phyloP scores from a whole-genome alignment of 495 filamentous ascomycete species.

The Talaromyces nanjingensis region DNA sequence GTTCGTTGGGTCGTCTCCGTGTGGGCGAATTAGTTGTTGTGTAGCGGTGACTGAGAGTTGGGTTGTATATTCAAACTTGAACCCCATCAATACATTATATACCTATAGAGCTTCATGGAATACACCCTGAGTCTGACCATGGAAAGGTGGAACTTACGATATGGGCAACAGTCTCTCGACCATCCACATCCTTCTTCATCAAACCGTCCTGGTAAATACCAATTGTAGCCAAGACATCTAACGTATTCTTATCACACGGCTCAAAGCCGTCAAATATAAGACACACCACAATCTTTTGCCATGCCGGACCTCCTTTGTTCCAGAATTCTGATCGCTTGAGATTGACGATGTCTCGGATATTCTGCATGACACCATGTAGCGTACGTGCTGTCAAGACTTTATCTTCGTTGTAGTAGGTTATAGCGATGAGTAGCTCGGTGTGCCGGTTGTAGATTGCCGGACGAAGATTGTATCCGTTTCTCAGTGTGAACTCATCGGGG shows the following conservation, averaged over 20 bases:
- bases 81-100: background rate
- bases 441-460: slow-evolving; percentile 99
- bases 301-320: slow-evolving; percentile 97
- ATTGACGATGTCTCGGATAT: slow-evolving; percentile 96
- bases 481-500: slow-evolving; percentile 95
- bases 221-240: slow-evolving; percentile 90
- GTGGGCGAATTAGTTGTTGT: slow-evolving; percentile 91
- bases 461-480: slow-evolving; percentile 98
- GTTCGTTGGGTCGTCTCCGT: slow-evolving; percentile 72
- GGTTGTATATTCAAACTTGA: slow-evolving; percentile 91
- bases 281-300: slow-evolving; percentile 98
- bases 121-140: background rate
- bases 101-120: background rate
- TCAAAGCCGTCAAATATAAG: slow-evolving; percentile 97
- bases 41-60: slow-evolving; percentile 92
- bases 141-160: slow-evolving; percentile 46
- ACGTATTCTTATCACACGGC: slow-evolving; percentile 88
- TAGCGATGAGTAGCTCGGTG: slow-evolving; percentile 92
- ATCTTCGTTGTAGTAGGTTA: slow-evolving; percentile 99
- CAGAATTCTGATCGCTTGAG: slow-evolving; percentile 98
- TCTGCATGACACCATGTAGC: slow-evolving; percentile 96
- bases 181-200: slow-evolving; percentile 97
- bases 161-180: slow-evolving; percentile 91
- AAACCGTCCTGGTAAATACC: slow-evolving; percentile 96
- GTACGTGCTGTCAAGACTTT: slow-evolving; percentile 89